phyloP scores from a whole-genome alignment of 257 asterid genomes.

The Solanum verrucosum region DNA sequence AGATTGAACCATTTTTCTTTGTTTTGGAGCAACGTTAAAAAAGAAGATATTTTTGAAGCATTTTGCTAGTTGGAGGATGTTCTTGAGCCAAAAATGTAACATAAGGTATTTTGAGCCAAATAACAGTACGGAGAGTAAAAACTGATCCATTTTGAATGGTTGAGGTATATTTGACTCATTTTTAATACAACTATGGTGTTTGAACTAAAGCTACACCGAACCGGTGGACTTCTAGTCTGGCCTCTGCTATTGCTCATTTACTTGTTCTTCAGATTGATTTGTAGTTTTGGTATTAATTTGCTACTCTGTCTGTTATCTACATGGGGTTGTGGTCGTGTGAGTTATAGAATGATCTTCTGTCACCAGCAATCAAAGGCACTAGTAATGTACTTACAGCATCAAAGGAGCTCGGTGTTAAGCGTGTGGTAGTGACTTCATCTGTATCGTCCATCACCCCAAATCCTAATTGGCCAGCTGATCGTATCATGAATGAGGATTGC shows the following conservation, averaged over 20 bases:
- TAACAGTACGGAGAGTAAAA: neutral
- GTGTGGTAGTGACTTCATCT: slow-evolving; percentile 89
- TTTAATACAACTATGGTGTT: neutral
- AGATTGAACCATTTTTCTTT: neutral
- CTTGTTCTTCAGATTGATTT: neutral
- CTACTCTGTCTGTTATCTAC: neutral
- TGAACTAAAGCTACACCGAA: neutral
- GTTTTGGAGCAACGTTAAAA: neutral
- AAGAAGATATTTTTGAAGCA: neutral
- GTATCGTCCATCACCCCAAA: slow-evolving; percentile 52
- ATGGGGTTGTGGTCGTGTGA: neutral
- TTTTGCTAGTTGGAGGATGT: neutral
- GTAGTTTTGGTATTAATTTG: neutral
- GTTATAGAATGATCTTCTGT: slow-evolving; percentile 50
- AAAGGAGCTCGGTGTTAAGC: slow-evolving; percentile 67
- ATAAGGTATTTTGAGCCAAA: neutral
- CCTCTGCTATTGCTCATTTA: neutral
- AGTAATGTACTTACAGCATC: slow-evolving; percentile 84
- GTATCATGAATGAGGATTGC: slow-evolving; percentile 69
- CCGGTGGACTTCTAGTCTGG: neutral
- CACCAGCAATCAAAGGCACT: slow-evolving; percentile 84
- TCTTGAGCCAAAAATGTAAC: neutral
- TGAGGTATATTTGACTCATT: neutral
- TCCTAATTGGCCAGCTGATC: slow-evolving; percentile 65
- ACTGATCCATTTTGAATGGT: neutral